Evolutionary conservation across 257 asterid genomes (phyloP).

Genomic region (Penstemon eatonii): DNA sequence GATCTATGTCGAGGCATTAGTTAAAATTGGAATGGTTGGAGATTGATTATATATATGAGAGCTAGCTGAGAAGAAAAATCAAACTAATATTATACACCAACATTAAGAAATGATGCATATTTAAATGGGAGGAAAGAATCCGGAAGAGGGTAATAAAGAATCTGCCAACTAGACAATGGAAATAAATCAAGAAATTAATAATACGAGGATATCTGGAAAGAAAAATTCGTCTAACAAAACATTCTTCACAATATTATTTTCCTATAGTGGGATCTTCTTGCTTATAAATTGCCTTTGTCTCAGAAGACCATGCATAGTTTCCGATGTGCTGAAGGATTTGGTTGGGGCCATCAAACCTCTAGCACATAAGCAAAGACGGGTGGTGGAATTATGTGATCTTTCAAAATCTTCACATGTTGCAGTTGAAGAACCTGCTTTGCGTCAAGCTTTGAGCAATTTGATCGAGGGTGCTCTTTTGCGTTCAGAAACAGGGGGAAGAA

Average conservation of each 20-base stretch:
- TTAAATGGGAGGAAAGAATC: background rate
- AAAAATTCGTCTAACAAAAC: conserved; percentile 8
- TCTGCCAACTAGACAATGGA: background rate
- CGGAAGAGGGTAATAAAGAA: background rate
- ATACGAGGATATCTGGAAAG: background rate
- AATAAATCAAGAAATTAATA: background rate
- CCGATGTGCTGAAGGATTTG: conserved; percentile 68
- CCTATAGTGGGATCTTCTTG: conserved; percentile 11
- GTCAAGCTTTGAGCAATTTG: conserved; percentile 93
- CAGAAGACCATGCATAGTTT: conserved; percentile 70
- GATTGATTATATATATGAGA: conserved; percentile 3
- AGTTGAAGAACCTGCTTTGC: conserved; percentile 84
- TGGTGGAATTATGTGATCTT: conserved; percentile 61
- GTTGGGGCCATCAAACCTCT: conserved; percentile 83
- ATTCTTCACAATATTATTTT: conserved; percentile 1
- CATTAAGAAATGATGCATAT: background rate
- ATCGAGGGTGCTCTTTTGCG: conserved; percentile 90
- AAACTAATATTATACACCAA: background rate
- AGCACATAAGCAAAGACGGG: conserved; percentile 66
- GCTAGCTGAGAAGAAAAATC: background rate
- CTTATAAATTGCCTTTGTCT: conserved; percentile 21
- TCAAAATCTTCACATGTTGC: conserved; percentile 65
- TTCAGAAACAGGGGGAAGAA: conserved; percentile 71
- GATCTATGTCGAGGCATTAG: background rate
- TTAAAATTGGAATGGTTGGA: background rate